phyloP scores from a whole-genome alignment of 495 filamentous ascomycete species.

The Pseudomonodictys pantanalensis region DNA sequence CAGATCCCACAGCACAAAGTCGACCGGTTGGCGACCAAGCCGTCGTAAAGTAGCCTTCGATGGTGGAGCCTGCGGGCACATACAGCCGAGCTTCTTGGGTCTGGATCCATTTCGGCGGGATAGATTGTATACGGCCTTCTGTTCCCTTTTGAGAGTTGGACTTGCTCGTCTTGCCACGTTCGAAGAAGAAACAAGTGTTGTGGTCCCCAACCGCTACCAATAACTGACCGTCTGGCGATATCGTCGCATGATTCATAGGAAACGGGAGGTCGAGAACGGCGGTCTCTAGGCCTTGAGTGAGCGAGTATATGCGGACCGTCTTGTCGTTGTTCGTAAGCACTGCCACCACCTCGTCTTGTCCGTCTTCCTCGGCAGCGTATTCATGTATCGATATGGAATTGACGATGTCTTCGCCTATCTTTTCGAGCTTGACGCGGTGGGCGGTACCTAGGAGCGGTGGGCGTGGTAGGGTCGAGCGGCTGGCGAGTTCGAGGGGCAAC shows the following conservation, averaged over 20 bases:
- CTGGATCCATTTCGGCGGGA: conserved; percentile 35
- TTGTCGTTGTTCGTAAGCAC: conserved; percentile 87
- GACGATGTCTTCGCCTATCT: conserved; percentile 52
- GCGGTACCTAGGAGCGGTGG: conserved; percentile 33
- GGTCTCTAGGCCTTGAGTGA: conserved; percentile 60
- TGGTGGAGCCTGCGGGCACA: conserved; percentile 20
- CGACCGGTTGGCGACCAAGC: conserved; percentile 68
- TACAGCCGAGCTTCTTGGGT: conserved; percentile 35
- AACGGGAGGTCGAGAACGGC: conserved; percentile 69
- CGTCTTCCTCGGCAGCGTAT: conserved; percentile 39
- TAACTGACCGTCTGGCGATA: conserved; percentile 81
- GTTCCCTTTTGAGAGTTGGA: conserved; percentile 20
- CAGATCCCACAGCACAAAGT: conserved; percentile 67
- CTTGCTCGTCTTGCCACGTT: conserved; percentile 38
- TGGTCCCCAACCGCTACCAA: conserved; percentile 85
- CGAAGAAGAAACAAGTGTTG: conserved; percentile 77
- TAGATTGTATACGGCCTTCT: conserved; percentile 10
- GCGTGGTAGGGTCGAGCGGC: conserved; percentile 34
- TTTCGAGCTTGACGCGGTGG: conserved; percentile 39
- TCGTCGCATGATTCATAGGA: conserved; percentile 85
- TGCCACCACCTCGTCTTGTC: conserved; percentile 56
- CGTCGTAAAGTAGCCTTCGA: conserved; percentile 61
- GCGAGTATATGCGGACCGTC: conserved; percentile 73
- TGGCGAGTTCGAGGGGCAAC: conserved; percentile 54
- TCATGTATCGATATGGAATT: conserved; percentile 71